Evolutionary conservation across 495 filamentous ascomycete genomes (phyloP).

Genomic region (Tuber calosporum): DNA sequence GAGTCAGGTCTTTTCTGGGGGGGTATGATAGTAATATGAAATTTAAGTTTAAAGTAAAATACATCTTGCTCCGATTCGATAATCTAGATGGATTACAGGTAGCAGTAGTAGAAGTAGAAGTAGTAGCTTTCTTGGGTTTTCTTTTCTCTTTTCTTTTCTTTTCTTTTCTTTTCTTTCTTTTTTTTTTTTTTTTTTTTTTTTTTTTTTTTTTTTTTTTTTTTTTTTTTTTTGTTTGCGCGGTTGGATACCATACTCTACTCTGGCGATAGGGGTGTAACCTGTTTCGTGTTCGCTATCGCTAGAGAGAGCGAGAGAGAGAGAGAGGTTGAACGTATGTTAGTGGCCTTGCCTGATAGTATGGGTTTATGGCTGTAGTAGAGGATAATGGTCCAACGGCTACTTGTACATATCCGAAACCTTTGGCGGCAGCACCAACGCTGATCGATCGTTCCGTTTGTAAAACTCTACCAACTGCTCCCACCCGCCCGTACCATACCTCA

Average conservation of each 20-base stretch:
- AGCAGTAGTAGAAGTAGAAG: not conserved
- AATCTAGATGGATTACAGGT: not conserved
- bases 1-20: not conserved
- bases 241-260: not conserved
- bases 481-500: constrained; percentile 13
- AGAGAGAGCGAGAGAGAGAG: not conserved
- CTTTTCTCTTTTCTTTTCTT: no score
- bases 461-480: constrained; percentile 68
- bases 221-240: not conserved
- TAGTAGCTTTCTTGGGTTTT: not conserved
- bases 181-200: not conserved
- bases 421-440: constrained; percentile 73
- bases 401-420: constrained; percentile 56
- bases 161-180: no score
- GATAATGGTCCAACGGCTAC: constrained; percentile 16
- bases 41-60: not conserved
- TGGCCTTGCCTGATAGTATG: not conserved
- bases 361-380: not conserved
- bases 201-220: not conserved
- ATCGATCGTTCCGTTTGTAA: constrained; percentile 79
- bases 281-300: not conserved
- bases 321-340: not conserved
- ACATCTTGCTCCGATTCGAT: not conserved
- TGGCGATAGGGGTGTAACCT: not conserved
- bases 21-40: not conserved